phyloP scores from a whole-genome alignment of 2,329 filamentous ascomycete genomes.

The Penicillium sp. region DNA sequence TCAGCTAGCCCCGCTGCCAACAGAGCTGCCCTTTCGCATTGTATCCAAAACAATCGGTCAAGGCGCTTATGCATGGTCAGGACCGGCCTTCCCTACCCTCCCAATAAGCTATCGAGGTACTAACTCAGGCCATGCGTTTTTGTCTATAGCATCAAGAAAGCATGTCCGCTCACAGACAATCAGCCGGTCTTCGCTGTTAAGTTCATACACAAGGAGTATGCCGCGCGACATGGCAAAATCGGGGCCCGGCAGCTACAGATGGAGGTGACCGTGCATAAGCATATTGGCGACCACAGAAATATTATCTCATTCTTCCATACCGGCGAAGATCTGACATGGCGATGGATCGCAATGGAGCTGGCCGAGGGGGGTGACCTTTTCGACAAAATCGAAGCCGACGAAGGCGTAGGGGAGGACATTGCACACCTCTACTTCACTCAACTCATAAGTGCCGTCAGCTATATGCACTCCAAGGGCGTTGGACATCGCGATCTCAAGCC shows the following conservation, averaged over 20 bases:
- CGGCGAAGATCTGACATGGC: constrained; percentile 81
- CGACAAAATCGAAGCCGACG: constrained; percentile 98
- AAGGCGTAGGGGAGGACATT: constrained; percentile 89
- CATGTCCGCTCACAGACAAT: constrained; percentile 65
- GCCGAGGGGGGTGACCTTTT: constrained; percentile 95
- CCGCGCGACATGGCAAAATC: constrained; percentile 80
- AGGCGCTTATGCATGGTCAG: constrained; percentile 92
- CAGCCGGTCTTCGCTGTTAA: constrained; percentile 92
- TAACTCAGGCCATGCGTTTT: neutral
- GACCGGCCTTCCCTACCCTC: constrained; percentile 20
- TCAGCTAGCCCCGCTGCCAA: constrained; percentile 80
- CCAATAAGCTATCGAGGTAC: neutral
- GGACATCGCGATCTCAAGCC: constrained; percentile 90
- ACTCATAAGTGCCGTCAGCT: constrained; percentile 82
- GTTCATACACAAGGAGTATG: constrained; percentile 97
- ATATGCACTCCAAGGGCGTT: constrained; percentile 94
- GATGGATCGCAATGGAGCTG: constrained; percentile 98
- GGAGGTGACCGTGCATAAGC: constrained; percentile 85
- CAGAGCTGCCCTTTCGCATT: constrained; percentile 84
- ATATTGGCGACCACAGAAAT: constrained; percentile 84
- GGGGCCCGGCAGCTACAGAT: constrained; percentile 84
- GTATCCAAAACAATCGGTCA: constrained; percentile 95
- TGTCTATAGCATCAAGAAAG: constrained; percentile 79
- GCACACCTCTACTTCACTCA: constrained; percentile 96
- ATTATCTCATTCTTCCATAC: constrained; percentile 89